A percentile compares a stretch with the other conserved stretches of the same genome.
Evolutionary conservation across 2,329 filamentous ascomycete species (phyloP).

Genomic region (Xylariales sp.): DNA sequence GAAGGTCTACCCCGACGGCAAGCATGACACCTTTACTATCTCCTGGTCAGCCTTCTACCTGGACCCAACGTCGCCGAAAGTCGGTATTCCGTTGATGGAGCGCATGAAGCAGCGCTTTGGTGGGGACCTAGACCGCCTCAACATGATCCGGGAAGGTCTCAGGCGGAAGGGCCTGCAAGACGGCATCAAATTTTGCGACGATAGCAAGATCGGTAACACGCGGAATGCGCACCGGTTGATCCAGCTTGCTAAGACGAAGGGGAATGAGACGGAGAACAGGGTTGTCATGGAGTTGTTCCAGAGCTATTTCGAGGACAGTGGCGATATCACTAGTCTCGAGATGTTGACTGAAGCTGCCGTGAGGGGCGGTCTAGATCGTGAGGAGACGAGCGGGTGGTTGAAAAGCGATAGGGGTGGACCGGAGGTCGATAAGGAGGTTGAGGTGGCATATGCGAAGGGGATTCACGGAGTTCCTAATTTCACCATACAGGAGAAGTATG

Average conservation of each 20-base stretch:
- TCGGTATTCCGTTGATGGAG: slow-evolving; percentile 39
- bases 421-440: slow-evolving; percentile 46
- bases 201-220: slow-evolving; percentile 69
- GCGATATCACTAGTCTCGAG: slow-evolving; percentile 50
- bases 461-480: slow-evolving; percentile 65
- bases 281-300: slow-evolving; percentile 57
- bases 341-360: slow-evolving; percentile 42
- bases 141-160: slow-evolving; percentile 55
- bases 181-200: slow-evolving; percentile 70
- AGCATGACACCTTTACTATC: slow-evolving; percentile 64
- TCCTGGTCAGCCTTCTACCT: slow-evolving; percentile 80
- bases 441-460: slow-evolving; percentile 38
- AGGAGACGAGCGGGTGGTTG: slow-evolving; percentile 37
- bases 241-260: slow-evolving; percentile 58
- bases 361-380: slow-evolving; percentile 43
- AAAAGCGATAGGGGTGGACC: slow-evolving; percentile 30
- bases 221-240: slow-evolving; percentile 74
- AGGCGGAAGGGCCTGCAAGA: slow-evolving; percentile 53
- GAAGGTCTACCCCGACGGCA: slow-evolving; percentile 51
- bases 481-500: slow-evolving; percentile 57
- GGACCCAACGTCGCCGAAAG: slow-evolving; percentile 55
- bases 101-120: slow-evolving; percentile 65
- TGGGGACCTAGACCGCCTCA: slow-evolving; percentile 50
- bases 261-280: slow-evolving; percentile 43
- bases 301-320: slow-evolving; percentile 53